Conservation (phyloP, 495 filamentous ascomycete species). For the Annulohypoxylon stygium region DNA sequence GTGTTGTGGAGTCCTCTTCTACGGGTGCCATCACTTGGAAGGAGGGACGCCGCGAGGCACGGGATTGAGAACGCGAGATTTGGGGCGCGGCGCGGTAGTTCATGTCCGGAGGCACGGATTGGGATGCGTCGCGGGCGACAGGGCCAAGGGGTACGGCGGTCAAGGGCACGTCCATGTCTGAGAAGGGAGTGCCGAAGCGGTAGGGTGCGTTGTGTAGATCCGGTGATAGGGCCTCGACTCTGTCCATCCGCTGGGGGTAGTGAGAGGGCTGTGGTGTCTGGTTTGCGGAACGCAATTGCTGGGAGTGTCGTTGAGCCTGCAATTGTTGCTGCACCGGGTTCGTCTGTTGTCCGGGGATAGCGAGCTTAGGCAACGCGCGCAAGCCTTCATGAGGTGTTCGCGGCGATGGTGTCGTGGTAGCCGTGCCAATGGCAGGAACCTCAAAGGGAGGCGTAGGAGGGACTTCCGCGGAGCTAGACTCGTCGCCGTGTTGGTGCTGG, state of each 20-base stretch:
- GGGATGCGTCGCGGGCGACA: constrained; percentile 77
- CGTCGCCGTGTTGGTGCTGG: constrained; percentile 70
- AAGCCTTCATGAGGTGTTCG: constrained; percentile 64
- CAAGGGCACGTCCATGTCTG: constrained; percentile 90
- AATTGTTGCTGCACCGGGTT: constrained; percentile 49
- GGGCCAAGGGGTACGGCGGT: constrained; percentile 78
- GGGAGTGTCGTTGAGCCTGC: constrained; percentile 41
- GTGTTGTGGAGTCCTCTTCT: constrained; percentile 61
- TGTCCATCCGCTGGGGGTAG: constrained; percentile 66
- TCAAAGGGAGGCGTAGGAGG: constrained; percentile 69
- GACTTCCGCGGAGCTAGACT: constrained; percentile 63
- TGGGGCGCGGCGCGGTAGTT: constrained; percentile 66
- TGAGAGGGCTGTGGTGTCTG: constrained; percentile 45
- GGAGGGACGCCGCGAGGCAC: constrained; percentile 70
- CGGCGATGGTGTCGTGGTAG: constrained; percentile 13
- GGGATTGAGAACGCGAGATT: constrained; percentile 64
- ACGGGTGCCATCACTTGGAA: constrained; percentile 69
- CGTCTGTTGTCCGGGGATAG: constrained; percentile 62
- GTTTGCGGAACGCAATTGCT: constrained; percentile 29
- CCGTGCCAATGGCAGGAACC: constrained; percentile 48
- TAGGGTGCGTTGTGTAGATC: constrained; percentile 71
- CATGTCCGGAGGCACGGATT: constrained; percentile 96
- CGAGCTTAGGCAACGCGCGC: constrained; percentile 68
- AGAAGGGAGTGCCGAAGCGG: constrained; percentile 82
- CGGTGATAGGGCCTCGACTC: constrained; percentile 59